These are phyloP conservation scores for Hsuehochloa calcarea DNA, from an alignment of 176 grass and related monocot genomes.

Conservation along the genomic window DNA sequence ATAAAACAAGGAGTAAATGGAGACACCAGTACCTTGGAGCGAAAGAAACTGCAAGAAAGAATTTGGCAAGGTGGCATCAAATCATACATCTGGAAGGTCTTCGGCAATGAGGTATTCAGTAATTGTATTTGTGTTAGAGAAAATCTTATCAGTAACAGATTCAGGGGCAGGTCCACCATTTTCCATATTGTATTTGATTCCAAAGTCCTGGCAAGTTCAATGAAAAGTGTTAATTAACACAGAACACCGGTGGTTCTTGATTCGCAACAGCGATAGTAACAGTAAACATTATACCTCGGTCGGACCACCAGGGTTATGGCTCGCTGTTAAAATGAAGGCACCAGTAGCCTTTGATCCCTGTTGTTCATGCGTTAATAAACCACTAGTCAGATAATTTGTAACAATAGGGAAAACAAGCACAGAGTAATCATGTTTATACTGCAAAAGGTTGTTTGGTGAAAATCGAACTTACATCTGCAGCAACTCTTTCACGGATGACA, in stretches of 20 bases:
- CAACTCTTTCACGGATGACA: slow-evolving; percentile 91
- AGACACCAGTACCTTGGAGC: neutral
- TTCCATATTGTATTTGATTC: slow-evolving; percentile 99
- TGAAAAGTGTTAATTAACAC: slow-evolving; percentile 12
- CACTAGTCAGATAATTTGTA: slow-evolving; percentile 7
- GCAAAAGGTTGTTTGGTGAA: slow-evolving; percentile 4
- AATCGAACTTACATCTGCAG: slow-evolving; percentile 78
- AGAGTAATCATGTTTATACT: neutral
- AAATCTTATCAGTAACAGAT: slow-evolving; percentile 86
- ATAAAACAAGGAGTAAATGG: neutral
- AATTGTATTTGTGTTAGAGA: slow-evolving; percentile 78
- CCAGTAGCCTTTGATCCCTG: slow-evolving; percentile 97
- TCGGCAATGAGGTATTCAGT: slow-evolving; percentile 78
- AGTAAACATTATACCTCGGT: slow-evolving; percentile 58
- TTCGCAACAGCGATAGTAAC: neutral
- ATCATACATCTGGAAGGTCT: slow-evolving; percentile 79
- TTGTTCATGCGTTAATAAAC: slow-evolving; percentile 27
- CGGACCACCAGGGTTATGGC: slow-evolving; percentile 91
- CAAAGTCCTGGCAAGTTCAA: slow-evolving; percentile 75
- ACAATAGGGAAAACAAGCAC: neutral
- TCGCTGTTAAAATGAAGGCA: slow-evolving; percentile 92
- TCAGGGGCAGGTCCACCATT: slow-evolving; percentile 97
- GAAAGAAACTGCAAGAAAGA: slow-evolving; percentile 24
- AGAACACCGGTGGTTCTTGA: slow-evolving; percentile 11
- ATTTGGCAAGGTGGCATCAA: neutral